Base-by-base conservation (phyloP, 2,329 filamentous ascomycete species). In the Harringtonia lauricola region DNA sequence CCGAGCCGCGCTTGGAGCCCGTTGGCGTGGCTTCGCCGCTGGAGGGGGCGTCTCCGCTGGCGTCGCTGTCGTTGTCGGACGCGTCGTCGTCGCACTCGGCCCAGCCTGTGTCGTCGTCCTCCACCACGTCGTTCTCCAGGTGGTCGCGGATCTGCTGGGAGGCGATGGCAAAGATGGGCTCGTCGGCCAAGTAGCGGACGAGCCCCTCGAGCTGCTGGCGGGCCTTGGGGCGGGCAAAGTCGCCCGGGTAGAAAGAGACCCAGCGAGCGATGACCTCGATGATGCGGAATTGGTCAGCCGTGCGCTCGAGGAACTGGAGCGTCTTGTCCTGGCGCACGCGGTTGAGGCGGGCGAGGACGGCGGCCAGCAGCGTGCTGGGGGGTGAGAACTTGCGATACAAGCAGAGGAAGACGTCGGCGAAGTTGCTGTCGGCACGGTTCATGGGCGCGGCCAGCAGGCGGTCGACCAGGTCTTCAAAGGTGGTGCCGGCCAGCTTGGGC, bases 61-160 rank as follows among this genome's bases (percentile, higher is more conserved):
- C 34, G 36, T 49, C n/a, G 26, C 13, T 30, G 18, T 14, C 1
- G 2, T 53, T 49, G 2, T 44, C 39, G 9, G 43, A 41, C 15
- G 78, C 68, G 19, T 79, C 76, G 19, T 79, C 76, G 56, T 96
- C 90, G 38, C 79, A 77, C 55, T 81, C 85, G n/a, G 85, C 87
- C 92, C 92, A 98, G 13, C 84, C 81, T 0, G 84, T 84, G 58
- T 98, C 90, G 55, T 96, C 92, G 57, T 96, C 89, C 55, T 94
- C 85, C 7, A 77, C 68, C 2, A 88, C 81, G 46, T 70, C 71
- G 40, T 73, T 70, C 37, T 89, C 83, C 15, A 96, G 67, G 53
- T 85, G 81, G n/a, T 74, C 72, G 18, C 79, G 75, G 64, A 98
- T 92, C 57, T 95, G 87, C 52, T 86, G 82, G 4, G 87, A 85